Base-by-base conservation (phyloP, 352 stramenopile species). In the Phytopythium kandeliae region DNA sequence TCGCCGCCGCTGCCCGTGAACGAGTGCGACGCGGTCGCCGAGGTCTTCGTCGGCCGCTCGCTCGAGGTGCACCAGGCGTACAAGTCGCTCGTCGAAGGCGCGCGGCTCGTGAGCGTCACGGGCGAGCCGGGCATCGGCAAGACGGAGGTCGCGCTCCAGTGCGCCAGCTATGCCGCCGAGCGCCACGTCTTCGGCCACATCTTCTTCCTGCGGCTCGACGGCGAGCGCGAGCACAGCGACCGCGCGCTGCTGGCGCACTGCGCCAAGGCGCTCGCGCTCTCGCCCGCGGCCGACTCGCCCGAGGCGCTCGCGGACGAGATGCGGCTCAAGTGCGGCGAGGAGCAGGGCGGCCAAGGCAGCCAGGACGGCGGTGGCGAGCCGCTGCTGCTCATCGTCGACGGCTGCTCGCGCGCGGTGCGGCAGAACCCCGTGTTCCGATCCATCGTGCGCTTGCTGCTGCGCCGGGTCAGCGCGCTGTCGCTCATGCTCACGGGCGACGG, bases 11-110 rank as follows among this genome's bases (percentile, higher is more conserved):
- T 62, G 15, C 69, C 77, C 2, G 60, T 69, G 24, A 92, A 94
- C 43, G 77, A 90, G 35, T 92, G 81, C 40, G 78, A 89, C 54
- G 65, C 77, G 9, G 79, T 89, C 6, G 78, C 79, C 0, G 74
- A 90, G 50, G 69, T 85, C 2, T 89, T 92, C 46, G 68, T 95
- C 13, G 81, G 84, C 0, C 65, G 84, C 0, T 90, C 78, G n/a
- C 48, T 90, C n/a, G 79, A 92, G 33, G 73, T 91, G 21, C 81
- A 95, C 51, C 69, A 81, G 34, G 78, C 78, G 43, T 92, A 78
- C 57, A 89, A 89, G 51, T 68, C 78, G 19, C 58, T 95, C 15
- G 84, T 90, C 12, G 79, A 89, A 68, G 79, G 77, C 21, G 76
- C 81, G 17, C 65, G 84, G 4, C 67, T 92, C 17, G 71, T 92